Evolutionary conservation across 306 rosid genomes (phyloP).

Genomic region (Carpinus fangiana): DNA sequence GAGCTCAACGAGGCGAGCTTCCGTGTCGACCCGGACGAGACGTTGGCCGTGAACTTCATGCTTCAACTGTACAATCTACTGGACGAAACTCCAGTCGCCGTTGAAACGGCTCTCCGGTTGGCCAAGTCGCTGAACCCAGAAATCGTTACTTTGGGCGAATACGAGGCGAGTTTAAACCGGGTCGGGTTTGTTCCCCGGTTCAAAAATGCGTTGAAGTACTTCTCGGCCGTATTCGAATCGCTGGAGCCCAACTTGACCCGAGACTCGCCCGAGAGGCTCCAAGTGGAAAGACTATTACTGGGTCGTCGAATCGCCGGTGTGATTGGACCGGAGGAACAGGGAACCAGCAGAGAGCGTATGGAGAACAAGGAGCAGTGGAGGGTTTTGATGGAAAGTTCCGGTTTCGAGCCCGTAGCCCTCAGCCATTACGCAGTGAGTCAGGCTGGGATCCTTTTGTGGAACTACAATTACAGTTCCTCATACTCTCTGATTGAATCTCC

Average conservation of each 20-base stretch:
- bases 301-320: conserved; percentile 62
- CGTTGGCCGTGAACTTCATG: conserved; percentile 87
- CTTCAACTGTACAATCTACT: conserved; percentile 79
- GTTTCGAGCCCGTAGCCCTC: conserved; percentile 63
- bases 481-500: conserved; percentile 65
- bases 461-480: conserved; percentile 57
- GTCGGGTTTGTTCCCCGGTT: conserved; percentile 60
- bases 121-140: conserved; percentile 77
- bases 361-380: conserved; percentile 84
- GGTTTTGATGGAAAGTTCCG: conserved; percentile 63
- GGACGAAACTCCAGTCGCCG: conserved; percentile 58
- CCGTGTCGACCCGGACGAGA: conserved; percentile 55
- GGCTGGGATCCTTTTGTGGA: conserved; percentile 77
- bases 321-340: conserved; percentile 46
- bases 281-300: conserved; percentile 62
- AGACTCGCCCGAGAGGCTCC: conserved; percentile 70
- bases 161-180: conserved; percentile 70
- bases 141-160: conserved; percentile 83
- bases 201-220: conserved; percentile 65
- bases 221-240: conserved; percentile 75
- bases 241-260: conserved; percentile 68
- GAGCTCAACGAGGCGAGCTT: conserved; percentile 61
- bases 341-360: conserved; percentile 57
- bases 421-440: conserved; percentile 93
- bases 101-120: conserved; percentile 53